Conservation (phyloP, 1,284 basidiomycete species). For the Pseudozyma tsukubaensis region DNA sequence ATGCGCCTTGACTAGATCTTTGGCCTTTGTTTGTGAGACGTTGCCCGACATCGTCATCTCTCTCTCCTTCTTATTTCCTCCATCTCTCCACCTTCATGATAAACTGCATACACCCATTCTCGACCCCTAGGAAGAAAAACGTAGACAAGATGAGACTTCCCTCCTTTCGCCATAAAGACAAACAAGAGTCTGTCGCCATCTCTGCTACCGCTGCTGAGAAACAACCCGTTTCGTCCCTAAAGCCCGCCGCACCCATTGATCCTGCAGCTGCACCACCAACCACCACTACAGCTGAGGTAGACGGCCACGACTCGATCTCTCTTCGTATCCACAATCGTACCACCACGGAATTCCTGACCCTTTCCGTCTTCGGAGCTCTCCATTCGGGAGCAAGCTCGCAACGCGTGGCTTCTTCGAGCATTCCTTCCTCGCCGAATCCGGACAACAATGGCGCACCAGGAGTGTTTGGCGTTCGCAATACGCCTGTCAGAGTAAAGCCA, state of each 20-base stretch:
- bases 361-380: slow-evolving; percentile 33
- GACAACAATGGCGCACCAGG: neutral
- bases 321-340: slow-evolving; percentile 39
- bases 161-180: slow-evolving; percentile 19
- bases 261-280: neutral
- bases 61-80: no score
- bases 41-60: no score
- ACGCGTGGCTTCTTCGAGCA: slow-evolving; percentile 22
- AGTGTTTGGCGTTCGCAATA: slow-evolving; percentile 28
- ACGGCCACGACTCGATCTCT: slow-evolving; percentile 28
- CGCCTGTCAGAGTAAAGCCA: slow-evolving; percentile 13
- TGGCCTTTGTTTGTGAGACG: no score
- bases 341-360: slow-evolving; percentile 23
- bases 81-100: no score
- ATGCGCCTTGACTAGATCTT: no score
- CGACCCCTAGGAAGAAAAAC: no score
- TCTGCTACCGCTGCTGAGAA: neutral
- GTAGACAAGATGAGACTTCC: slow-evolving; percentile 21
- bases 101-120: no score
- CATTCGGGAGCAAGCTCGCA: slow-evolving; percentile 16
- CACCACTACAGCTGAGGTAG: neutral
- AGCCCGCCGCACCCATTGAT: neutral
- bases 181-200: slow-evolving; percentile 16
- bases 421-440: slow-evolving; percentile 13
- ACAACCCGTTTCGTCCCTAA: neutral